Conservation (phyloP, 805 yeast genomes). For the Teunomyces cretensis region DNA sequence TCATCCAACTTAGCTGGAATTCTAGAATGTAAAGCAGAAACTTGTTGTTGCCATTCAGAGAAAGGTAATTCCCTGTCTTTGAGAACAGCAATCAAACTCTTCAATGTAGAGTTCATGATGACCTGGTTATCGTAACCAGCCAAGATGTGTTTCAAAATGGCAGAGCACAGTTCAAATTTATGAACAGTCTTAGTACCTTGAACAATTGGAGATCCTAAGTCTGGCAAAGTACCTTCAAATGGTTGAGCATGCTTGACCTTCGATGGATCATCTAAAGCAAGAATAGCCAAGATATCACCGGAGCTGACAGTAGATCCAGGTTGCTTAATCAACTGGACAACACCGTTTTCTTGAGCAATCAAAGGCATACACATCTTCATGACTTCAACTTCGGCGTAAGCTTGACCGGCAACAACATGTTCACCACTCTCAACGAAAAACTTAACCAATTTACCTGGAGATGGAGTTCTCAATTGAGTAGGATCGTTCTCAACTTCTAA, state of each 20-base stretch:
- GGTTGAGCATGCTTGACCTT: slow-evolving; percentile 97
- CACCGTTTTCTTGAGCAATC: slow-evolving; percentile 90
- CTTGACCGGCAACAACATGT: slow-evolving; percentile 85
- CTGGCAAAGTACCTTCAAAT: slow-evolving; percentile 91
- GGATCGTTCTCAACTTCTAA: slow-evolving; percentile 97
- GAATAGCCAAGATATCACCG: slow-evolving; percentile 94
- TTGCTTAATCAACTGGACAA: slow-evolving; percentile 88
- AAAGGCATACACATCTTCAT: slow-evolving; percentile 99
- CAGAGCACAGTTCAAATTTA: slow-evolving; percentile 57
- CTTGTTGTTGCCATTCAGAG: slow-evolving; percentile 84
- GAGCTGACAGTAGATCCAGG: slow-evolving; percentile 97
- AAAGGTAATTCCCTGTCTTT: slow-evolving; percentile 83
- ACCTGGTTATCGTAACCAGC: slow-evolving; percentile 95
- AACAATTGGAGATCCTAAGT: slow-evolving; percentile 76
- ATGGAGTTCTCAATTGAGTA: slow-evolving; percentile 96
- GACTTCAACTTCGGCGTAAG: slow-evolving; percentile 98
- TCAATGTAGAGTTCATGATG: slow-evolving; percentile 81
- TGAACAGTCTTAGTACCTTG: slow-evolving; percentile 84
- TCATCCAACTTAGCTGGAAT: slow-evolving; percentile 76
- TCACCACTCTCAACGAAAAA: slow-evolving; percentile 95
- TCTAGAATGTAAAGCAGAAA: slow-evolving; percentile 91
- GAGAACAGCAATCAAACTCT: slow-evolving; percentile 68
- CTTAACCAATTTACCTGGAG: slow-evolving; percentile 96
- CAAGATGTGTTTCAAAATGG: slow-evolving; percentile 74
- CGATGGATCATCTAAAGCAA: slow-evolving; percentile 93